Evolutionary conservation across 139 green algal genomes (phyloP).

Genomic region (Penium margaritaceum): DNA sequence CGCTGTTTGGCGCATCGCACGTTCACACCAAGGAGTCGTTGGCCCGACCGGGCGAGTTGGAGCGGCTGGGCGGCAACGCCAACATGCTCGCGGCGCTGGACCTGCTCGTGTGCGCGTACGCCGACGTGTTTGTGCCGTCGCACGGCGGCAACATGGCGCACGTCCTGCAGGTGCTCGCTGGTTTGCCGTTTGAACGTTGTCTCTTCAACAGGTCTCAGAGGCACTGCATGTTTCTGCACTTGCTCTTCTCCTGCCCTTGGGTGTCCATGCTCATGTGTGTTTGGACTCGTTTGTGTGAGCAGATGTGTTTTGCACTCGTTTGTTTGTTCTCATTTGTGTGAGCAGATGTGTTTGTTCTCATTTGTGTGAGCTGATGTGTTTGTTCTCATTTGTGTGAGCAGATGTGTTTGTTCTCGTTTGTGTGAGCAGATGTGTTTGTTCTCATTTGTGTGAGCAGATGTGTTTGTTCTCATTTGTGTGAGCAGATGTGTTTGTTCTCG

Average conservation of each 20-base stretch:
- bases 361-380: background rate
- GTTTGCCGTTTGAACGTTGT: too few relatives aligned
- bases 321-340: background rate
- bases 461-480: too few relatives aligned
- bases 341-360: background rate
- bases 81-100: constrained; percentile 17
- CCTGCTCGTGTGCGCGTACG: constrained; percentile 1
- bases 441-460: background rate
- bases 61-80: background rate
- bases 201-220: too few relatives aligned
- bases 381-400: background rate
- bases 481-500: too few relatives aligned
- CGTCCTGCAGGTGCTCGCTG: constrained; percentile 24
- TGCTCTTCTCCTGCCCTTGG: background rate
- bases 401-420: too few relatives aligned
- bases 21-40: constrained; percentile 14
- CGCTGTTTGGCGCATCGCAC: constrained; percentile 7
- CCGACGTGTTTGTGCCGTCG: constrained; percentile 23
- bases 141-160: constrained; percentile 31
- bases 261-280: too few relatives aligned
- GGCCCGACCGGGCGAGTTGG: background rate
- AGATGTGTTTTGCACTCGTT: too few relatives aligned
- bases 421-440: too few relatives aligned
- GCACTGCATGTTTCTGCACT: background rate
- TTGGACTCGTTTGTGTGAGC: too few relatives aligned